Base-by-base conservation (phyloP, 441 rosid species). In the Erysimum cheiri region DNA sequence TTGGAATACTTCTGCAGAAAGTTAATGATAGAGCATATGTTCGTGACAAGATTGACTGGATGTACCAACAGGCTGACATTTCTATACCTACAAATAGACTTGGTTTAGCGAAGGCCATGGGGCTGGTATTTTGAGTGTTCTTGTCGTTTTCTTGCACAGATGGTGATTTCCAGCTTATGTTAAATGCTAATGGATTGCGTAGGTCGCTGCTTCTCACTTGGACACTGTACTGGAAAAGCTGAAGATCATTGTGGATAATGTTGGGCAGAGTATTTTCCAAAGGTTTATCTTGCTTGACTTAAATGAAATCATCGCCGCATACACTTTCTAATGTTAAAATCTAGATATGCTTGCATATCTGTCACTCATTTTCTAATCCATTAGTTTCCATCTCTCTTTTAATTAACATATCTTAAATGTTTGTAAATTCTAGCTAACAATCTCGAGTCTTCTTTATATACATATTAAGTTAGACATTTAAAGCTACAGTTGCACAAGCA, bases 131-230 rank as follows among this genome's bases (percentile, higher is more conserved):
- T 73, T 60, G 46, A 64, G 10, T 24, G 73, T 71, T 44, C 60
- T 55, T 71, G 60, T 31, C 19, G 46, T 60, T 62, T 62, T 60
- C 32, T 76, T 31, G 26, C 60, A 55, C 67, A 48, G 58, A 43
- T 70, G 29, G 52, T 64, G 58, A 40, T 70, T 35, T 49, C 24
- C 36, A 65, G 53, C 46, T 41, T 29, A 24, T 49, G 28, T 63
- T 72, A 65, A 69, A 49, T 73, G 73, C 72, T 67, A 59, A 59
- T 68, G 60, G 39, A 46, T 61, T 69, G 63, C 56, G 75, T 82
- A 92, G 99, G 99, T 96, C 77, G 99, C 99, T 2, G 98, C 98
- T 64, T 89, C 98, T 60, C 99, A 96, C 84, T 83, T 96, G 84
- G 99, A 91, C 69, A 88, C 98, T 24, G 98, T 92, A 53, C 79